A percentile compares a stretch with the other conserved stretches of the same genome.
phyloP scores from a whole-genome alignment of 768 basidiomycete genomes.

The Thelephora aurantiotincta region DNA sequence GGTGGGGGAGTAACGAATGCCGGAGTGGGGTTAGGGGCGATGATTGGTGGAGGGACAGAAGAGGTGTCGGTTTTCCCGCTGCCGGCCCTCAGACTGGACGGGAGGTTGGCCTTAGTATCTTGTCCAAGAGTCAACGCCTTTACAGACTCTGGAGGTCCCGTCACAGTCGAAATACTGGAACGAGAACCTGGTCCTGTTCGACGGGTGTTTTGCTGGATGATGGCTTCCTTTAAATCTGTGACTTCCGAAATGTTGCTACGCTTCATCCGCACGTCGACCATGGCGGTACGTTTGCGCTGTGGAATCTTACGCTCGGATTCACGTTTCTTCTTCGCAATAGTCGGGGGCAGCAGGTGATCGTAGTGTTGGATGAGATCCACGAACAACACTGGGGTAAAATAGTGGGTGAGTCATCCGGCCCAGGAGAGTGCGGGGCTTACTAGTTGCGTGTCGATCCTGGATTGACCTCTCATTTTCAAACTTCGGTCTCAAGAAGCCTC shows the following conservation, averaged over 20 bases:
- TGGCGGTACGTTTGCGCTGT: slow-evolving; percentile 72
- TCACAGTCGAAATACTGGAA: slow-evolving; percentile 8
- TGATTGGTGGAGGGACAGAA: slow-evolving; percentile 2
- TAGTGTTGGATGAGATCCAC: slow-evolving; percentile 76
- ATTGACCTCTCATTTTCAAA: slow-evolving; percentile 74
- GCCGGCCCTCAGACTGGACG: slow-evolving; percentile 1
- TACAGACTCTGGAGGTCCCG: slow-evolving; percentile 4
- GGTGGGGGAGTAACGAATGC: slow-evolving; percentile 2
- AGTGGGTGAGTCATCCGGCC: background rate
- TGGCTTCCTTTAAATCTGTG: slow-evolving; percentile 52
- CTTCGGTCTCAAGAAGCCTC: slow-evolving; percentile 73
- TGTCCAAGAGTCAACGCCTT: slow-evolving; percentile 1
- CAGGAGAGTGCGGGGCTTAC: slow-evolving; percentile 24
- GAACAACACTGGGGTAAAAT: slow-evolving; percentile 45
- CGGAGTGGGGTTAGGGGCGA: slow-evolving; percentile 4
- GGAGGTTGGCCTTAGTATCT: slow-evolving; percentile 9
- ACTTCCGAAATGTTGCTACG: slow-evolving; percentile 62
- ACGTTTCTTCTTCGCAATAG: slow-evolving; percentile 73
- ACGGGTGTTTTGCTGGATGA: slow-evolving; percentile 40
- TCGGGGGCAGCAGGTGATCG: slow-evolving; percentile 58
- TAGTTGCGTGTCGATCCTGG: slow-evolving; percentile 77
- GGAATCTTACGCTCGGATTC: slow-evolving; percentile 81
- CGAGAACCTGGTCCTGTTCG: slow-evolving; percentile 12
- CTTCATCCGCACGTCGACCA: slow-evolving; percentile 79
- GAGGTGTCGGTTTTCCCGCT: background rate